Evolutionary conservation across 1,284 basidiomycete species (phyloP).

Genomic region (Ganoderma sp.): DNA sequence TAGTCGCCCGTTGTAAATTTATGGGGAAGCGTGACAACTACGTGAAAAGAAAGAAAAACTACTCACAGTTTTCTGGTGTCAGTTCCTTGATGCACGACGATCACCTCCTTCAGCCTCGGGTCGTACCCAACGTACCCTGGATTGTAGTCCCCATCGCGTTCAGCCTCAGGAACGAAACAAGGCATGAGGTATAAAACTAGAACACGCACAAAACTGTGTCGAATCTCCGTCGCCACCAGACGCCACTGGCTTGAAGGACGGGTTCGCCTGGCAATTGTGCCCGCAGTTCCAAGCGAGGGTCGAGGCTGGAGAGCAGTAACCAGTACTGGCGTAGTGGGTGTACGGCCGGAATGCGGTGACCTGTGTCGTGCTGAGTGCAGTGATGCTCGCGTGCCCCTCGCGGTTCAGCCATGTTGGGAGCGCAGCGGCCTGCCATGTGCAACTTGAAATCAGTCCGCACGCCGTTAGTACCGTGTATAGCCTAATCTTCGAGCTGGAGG

Average conservation of each 20-base stretch:
- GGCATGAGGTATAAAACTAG: too few species aligned
- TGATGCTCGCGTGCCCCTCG: not conserved
- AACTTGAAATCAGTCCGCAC: not conserved
- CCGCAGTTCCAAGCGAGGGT: constrained; percentile 47
- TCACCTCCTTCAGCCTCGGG: constrained; percentile 47
- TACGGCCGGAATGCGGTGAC: constrained; percentile 47
- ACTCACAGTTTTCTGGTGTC: constrained; percentile 53
- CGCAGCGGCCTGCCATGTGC: not conserved
- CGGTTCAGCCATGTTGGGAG: not conserved
- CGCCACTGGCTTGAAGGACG: constrained; percentile 60
- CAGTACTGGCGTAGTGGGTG: constrained; percentile 47
- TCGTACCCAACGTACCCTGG: constrained; percentile 55
- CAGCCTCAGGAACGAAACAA: too few species aligned
- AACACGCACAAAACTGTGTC: constrained; percentile 54
- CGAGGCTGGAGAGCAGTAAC: constrained; percentile 42
- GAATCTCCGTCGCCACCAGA: constrained; percentile 63
- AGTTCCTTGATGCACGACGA: constrained; percentile 57
- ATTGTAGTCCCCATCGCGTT: not conserved
- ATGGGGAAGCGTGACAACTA: not conserved
- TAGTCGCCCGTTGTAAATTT: constrained; percentile 33
- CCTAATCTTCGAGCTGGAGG: constrained; percentile 36
- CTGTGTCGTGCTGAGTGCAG: constrained; percentile 26
- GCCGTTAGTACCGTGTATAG: constrained; percentile 31
- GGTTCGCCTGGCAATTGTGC: constrained; percentile 51
- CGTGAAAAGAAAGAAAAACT: too few species aligned